These are phyloP conservation scores for Exophiala dermatitidis DNA, from an alignment of 2,329 filamentous ascomycete species.

Conservation along the genomic window DNA sequence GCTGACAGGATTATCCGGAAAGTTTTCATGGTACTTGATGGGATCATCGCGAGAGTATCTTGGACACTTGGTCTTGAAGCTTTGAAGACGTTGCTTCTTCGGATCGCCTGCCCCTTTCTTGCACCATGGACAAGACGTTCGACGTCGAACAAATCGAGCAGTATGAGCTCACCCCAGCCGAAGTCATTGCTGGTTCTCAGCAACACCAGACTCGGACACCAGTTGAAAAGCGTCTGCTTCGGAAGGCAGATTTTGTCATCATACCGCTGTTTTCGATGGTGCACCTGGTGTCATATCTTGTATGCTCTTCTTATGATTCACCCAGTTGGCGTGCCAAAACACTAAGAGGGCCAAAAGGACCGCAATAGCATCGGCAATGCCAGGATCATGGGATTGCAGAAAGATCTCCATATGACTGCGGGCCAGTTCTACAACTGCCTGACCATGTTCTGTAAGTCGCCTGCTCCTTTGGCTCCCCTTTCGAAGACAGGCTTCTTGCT, in stretches of 20 bases:
- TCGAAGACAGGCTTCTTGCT: neutral
- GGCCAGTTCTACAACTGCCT: conserved; percentile 11
- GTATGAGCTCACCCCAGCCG: neutral
- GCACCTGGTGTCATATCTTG: neutral
- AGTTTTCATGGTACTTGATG: no score
- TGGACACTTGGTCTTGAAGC: no score
- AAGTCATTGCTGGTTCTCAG: neutral
- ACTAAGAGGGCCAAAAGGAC: conserved; percentile 2
- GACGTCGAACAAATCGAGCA: no score
- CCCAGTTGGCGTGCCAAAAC: no score
- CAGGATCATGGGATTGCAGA: conserved; percentile 5
- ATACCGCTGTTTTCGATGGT: neutral
- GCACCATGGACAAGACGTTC: no score
- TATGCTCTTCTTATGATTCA: neutral
- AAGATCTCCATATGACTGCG: conserved; percentile 5
- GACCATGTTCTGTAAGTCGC: conserved; percentile 10
- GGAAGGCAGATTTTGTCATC: neutral
- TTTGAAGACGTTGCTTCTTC: no score
- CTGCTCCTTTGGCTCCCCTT: no score
- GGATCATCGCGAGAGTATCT: no score
- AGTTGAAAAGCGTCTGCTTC: neutral
- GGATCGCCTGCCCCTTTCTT: no score
- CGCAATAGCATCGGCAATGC: conserved; percentile 11
- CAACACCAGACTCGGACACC: neutral
- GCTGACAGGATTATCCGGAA: no score